A percentile compares a stretch with the other conserved stretches of the same genome.
phyloP scores from a whole-genome alignment of 176 grass and related monocot species.

The Typha latifolia region DNA sequence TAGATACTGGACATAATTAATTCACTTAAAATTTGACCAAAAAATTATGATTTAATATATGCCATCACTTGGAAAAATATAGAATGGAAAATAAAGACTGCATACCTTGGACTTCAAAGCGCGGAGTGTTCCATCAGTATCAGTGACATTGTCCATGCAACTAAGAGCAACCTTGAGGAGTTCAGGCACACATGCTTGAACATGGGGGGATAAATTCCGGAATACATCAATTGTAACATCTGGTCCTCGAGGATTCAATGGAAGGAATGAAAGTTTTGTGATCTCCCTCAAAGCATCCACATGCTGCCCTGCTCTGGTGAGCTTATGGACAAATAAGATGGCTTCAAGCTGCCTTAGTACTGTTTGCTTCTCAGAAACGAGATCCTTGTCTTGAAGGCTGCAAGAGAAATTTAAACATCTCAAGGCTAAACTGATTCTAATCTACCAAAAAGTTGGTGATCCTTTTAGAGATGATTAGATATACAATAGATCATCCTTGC shows the following conservation, averaged over 20 bases:
- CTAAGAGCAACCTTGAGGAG: conserved; percentile 65
- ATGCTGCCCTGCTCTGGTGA: conserved; percentile 60
- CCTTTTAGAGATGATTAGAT: too few species aligned
- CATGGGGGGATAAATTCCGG: conserved; percentile 63
- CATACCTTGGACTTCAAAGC: conserved; percentile 77
- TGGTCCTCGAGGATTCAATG: conserved; percentile 54
- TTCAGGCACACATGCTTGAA: conserved; percentile 89
- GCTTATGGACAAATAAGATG: conserved; percentile 60
- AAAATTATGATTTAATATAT: not conserved
- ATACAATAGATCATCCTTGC: too few species aligned
- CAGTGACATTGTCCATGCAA: conserved; percentile 80
- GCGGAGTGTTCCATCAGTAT: conserved; percentile 62
- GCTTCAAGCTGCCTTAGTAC: conserved; percentile 74
- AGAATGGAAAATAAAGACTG: conserved; percentile 1
- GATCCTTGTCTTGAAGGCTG: conserved; percentile 79
- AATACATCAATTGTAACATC: conserved; percentile 59
- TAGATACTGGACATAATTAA: too few species aligned
- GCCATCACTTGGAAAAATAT: not conserved
- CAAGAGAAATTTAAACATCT: conserved; percentile 10
- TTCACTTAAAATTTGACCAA: too few species aligned
- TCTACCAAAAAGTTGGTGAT: too few species aligned
- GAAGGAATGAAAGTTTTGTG: conserved; percentile 71
- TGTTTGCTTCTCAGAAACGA: conserved; percentile 71
- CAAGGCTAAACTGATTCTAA: too few species aligned
- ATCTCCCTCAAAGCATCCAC: conserved; percentile 83